Conservation (phyloP, 2,329 filamentous ascomycete genomes). For the Colletotrichum lentis region DNA sequence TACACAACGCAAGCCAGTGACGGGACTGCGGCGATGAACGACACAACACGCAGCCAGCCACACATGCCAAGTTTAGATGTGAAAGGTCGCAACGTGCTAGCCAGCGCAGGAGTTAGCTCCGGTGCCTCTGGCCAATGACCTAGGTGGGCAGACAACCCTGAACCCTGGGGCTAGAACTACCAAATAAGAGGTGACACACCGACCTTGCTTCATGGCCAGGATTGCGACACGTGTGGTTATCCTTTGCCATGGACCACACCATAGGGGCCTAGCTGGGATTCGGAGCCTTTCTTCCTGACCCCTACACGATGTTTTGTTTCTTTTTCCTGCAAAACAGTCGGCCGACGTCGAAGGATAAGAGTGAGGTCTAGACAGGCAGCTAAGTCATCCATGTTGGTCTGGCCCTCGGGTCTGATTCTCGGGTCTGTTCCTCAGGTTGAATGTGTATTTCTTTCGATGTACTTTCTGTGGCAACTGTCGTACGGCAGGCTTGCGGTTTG, state of each 20-base stretch:
- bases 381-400: background rate
- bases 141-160: background rate
- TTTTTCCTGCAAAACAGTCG: no score
- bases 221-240: background rate
- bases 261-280: background rate
- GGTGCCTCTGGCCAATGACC: background rate
- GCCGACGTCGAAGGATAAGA: background rate
- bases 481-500: background rate
- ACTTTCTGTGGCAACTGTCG: background rate
- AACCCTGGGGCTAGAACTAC: background rate
- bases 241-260: background rate
- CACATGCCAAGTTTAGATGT: background rate
- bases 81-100: background rate
- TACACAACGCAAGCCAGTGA: background rate
- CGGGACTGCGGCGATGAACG: background rate
- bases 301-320: background rate
- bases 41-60: background rate
- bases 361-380: background rate
- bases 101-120: background rate
- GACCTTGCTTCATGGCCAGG: background rate
- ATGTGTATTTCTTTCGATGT: background rate
- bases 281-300: background rate
- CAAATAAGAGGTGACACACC: background rate
- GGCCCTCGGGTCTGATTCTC: background rate
- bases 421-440: no score